These are phyloP conservation scores for Plasmodium falciparum DNA, from an alignment of 169 alveolate species.

Conservation along the genomic window DNA sequence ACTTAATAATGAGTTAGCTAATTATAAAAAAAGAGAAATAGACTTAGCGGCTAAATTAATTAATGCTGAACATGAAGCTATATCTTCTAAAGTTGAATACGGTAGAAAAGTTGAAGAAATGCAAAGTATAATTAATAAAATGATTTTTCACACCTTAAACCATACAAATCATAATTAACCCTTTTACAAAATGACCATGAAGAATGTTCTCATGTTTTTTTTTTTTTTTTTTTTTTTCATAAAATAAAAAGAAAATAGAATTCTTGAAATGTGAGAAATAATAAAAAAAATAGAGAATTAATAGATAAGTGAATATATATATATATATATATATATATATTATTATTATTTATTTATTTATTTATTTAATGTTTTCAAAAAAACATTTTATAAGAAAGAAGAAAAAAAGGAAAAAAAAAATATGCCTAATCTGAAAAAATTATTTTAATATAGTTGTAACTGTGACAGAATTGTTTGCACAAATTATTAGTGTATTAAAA, in stretches of 20 bases:
- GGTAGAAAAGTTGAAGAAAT: constrained; percentile 15
- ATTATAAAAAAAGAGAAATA: constrained; percentile 8
- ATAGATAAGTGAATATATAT: no score
- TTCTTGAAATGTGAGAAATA: no score
- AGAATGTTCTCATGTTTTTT: constrained; percentile 16
- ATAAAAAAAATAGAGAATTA: no score
- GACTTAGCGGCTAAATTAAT: constrained; percentile 7
- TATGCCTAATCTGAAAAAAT: background rate
- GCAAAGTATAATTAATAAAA: constrained; percentile 15
- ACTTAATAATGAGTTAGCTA: constrained; percentile 2
- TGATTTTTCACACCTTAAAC: constrained; percentile 6
- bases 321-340: no score
- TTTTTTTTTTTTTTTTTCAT: background rate
- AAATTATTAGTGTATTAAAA: background rate
- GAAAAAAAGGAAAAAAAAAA: background rate
- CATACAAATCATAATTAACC: background rate
- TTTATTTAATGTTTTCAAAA: no score
- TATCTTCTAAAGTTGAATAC: background rate
- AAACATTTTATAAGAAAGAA: no score
- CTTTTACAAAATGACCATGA: constrained; percentile 4
- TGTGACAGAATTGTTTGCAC: background rate
- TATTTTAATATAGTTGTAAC: background rate
- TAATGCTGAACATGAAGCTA: background rate
- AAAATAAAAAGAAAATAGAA: no score
- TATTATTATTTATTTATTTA: no score